Evolutionary conservation across 768 basidiomycete species (phyloP).

Genomic region (Leccinum longicurvipes): DNA sequence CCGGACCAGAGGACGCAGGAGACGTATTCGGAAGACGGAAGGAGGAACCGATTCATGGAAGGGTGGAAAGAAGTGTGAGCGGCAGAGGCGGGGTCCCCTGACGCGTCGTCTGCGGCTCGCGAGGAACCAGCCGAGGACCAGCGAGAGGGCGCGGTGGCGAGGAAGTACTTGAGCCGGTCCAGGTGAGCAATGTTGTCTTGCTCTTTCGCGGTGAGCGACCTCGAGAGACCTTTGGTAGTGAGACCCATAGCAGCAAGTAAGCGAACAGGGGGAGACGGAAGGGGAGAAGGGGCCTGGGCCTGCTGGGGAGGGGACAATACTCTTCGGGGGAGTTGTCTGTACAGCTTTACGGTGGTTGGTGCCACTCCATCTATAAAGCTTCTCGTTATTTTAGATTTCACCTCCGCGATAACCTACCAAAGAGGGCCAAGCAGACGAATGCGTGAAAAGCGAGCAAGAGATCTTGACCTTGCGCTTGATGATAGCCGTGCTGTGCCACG

Average conservation of each 20-base stretch:
- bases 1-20: slow-evolving; percentile 92
- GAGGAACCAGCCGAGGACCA: slow-evolving; percentile 50
- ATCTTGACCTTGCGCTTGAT: slow-evolving; percentile 29
- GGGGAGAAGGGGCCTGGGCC: slow-evolving; percentile 2
- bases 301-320: slow-evolving; percentile 3
- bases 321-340: slow-evolving; percentile 13
- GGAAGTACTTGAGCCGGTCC: slow-evolving; percentile 84
- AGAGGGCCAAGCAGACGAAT: slow-evolving; percentile 18
- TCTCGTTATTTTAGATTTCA: slow-evolving; percentile 18
- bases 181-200: slow-evolving; percentile 71
- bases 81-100: slow-evolving; percentile 22
- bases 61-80: slow-evolving; percentile 61
- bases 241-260: slow-evolving; percentile 26
- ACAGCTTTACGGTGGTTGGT: slow-evolving; percentile 20
- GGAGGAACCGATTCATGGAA: slow-evolving; percentile 78
- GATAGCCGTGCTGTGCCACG: slow-evolving; percentile 32
- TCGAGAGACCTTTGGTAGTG: slow-evolving; percentile 24
- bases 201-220: slow-evolving; percentile 62
- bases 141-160: slow-evolving; percentile 76
- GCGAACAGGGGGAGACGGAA: neutral
- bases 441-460: slow-evolving; percentile 13
- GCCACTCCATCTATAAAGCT: slow-evolving; percentile 23
- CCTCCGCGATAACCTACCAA: slow-evolving; percentile 24
- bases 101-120: slow-evolving; percentile 16
- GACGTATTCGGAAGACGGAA: slow-evolving; percentile 86